Evolutionary conservation across 805 yeast genomes (phyloP), one percentile per base, ranked within the genome.

Genomic region (Candida tammaniensis): DNA sequence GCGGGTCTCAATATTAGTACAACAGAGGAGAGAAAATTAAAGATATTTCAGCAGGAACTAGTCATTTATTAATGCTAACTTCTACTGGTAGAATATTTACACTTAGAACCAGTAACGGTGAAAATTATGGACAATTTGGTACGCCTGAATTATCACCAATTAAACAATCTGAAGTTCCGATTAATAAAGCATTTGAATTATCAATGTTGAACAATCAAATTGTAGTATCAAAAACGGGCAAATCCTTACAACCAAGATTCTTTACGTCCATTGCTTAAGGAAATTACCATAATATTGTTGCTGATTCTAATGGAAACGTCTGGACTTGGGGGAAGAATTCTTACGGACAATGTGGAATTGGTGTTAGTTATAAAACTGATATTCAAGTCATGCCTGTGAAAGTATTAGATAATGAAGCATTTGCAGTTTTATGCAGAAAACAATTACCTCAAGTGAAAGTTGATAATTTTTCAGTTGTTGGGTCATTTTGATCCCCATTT

Each of bases 301-400:
- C 74, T n/a, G 91, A 86, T 47, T 48, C 64, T 1, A 50, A 64
- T n/a, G 93, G 91, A 7, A 67, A 69, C 33, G 61, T 87, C n/a
- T 84, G 82, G 76, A 74, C 87, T 1, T 89, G 93, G 76, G 98
- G 98, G 16, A 75, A 76, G 38, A 91, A 91, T 55, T 68, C 76
- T 3, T 77, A 63, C 55, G 98, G 98, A n/a, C 91, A 93, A 51
- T 67, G 91, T 36, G 96, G 91, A 8, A 68, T 76, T 30, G 78
- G 78, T 6, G 80, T 83, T 30, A 66, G 74, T 15, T 78, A 78
- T 52, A 77, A 76, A 39, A 76, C 82, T 12, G 91, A 83, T 47
- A 63, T 73, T 27, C 69, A 82, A 29, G 76, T 95, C 4, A 75
- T 78, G 24, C 98, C 98, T 2, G 27, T 19, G 1, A 36, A 65